Evolutionary conservation across 768 basidiomycete genomes (phyloP).

Genomic region (Phaeotremella fagi): DNA sequence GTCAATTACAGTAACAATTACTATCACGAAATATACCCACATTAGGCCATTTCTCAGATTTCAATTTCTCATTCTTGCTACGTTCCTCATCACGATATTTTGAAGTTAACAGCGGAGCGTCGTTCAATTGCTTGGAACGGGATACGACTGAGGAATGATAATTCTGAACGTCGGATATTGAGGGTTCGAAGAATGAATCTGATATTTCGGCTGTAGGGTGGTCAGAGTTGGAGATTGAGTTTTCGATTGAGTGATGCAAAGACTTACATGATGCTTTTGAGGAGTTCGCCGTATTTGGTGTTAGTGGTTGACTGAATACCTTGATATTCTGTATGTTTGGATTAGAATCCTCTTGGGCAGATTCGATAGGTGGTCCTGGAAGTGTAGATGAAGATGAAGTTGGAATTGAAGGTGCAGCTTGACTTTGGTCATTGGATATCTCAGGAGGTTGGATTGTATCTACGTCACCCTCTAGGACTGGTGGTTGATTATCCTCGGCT

Average conservation of each 20-base stretch:
- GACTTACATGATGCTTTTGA: neutral
- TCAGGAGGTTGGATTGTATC: neutral
- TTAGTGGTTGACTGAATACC: too few species aligned
- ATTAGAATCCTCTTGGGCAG: too few species aligned
- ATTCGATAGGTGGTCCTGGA: neutral
- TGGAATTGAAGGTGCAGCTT: neutral
- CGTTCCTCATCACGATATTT: constrained; percentile 42
- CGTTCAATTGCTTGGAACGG: constrained; percentile 38
- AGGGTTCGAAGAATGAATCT: constrained; percentile 42
- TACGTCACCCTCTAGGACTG: neutral
- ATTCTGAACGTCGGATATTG: constrained; percentile 37
- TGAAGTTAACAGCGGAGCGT: constrained; percentile 38
- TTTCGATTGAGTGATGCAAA: neutral
- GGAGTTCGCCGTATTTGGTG: too few species aligned
- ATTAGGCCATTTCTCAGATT: constrained; percentile 42
- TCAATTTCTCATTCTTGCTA: constrained; percentile 29
- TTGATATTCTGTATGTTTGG: too few species aligned
- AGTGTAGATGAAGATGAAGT: neutral
- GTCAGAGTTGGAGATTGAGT: neutral
- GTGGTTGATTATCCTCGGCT: neutral
- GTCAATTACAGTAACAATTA: neutral
- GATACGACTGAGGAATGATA: constrained; percentile 36
- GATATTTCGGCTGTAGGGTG: constrained; percentile 22
- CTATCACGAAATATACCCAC: constrained; percentile 14
- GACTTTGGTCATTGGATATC: neutral